A percentile compares a stretch with the other conserved stretches of the same genome.
These are phyloP conservation scores for Volutella citrinella DNA, from an alignment of 2,329 filamentous ascomycete species.

Conservation along the genomic window DNA sequence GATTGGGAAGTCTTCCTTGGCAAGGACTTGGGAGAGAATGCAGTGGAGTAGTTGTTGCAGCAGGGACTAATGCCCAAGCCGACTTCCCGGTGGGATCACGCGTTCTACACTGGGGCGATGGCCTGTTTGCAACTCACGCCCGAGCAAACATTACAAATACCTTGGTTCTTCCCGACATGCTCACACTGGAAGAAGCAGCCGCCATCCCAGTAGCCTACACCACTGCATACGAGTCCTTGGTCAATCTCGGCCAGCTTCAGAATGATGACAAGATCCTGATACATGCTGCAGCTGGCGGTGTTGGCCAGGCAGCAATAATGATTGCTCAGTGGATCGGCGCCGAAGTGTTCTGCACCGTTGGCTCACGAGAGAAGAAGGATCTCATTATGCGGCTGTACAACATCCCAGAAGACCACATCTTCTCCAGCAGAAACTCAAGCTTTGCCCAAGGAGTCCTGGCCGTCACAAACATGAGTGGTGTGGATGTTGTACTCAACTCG, in stretches of 20 bases:
- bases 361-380: constrained; percentile 26
- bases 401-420: constrained; percentile 28
- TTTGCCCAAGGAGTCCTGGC: constrained; percentile 22
- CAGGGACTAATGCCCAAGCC: too few relatives aligned
- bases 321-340: constrained; percentile 19
- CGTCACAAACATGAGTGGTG: constrained; percentile 20
- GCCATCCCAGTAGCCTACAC: constrained; percentile 4
- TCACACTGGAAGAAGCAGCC: too few relatives aligned
- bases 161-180: too few relatives aligned
- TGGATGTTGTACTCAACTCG: constrained; percentile 29
- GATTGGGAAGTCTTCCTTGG: too few relatives aligned
- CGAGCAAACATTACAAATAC: too few relatives aligned
- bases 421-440: constrained; percentile 21
- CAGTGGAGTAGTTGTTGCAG: too few relatives aligned
- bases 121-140: too few relatives aligned
- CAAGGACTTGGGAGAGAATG: too few relatives aligned
- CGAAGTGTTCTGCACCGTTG: constrained; percentile 30
- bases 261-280: constrained; percentile 26
- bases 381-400: constrained; percentile 20
- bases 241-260: constrained; percentile 6
- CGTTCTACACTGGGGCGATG: too few relatives aligned
- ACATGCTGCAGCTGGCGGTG: constrained; percentile 12
- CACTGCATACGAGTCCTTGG: constrained; percentile 5
- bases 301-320: constrained; percentile 28
- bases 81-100: too few relatives aligned